These are phyloP conservation scores for Wickerhamomyces xylosicus DNA, from an alignment of 805 yeast species.

Conservation along the genomic window DNA sequence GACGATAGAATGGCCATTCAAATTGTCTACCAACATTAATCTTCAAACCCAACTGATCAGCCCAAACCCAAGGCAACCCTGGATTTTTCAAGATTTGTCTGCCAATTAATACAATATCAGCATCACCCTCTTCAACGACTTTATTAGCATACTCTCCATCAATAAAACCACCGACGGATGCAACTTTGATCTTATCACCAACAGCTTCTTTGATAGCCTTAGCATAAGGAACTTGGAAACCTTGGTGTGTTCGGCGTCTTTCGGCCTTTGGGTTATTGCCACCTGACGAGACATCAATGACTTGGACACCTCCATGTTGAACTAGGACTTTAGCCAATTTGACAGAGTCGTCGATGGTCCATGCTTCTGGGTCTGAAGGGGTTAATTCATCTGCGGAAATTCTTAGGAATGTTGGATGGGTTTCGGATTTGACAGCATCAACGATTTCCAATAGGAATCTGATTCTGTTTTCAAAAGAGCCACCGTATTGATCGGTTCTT, in stretches of 20 bases:
- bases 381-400: conserved; percentile 12
- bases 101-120: conserved; percentile 41
- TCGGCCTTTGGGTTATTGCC: conserved; percentile 28
- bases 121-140: conserved; percentile 29
- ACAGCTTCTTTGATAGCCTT: conserved; percentile 31
- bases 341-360: conserved; percentile 13
- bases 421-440: conserved; percentile 27
- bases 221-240: conserved; percentile 31
- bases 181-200: conserved; percentile 31
- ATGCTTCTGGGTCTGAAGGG: conserved; percentile 10
- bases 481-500: conserved; percentile 57
- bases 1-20: conserved; percentile 20
- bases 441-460: conserved; percentile 38
- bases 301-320: conserved; percentile 32
- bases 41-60: conserved; percentile 35
- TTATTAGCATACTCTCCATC: conserved; percentile 27
- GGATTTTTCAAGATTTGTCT: conserved; percentile 37
- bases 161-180: conserved; percentile 37
- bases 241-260: conserved; percentile 15
- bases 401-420: conserved; percentile 30
- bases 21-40: conserved; percentile 27
- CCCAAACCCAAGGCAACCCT: conserved; percentile 39
- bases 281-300: conserved; percentile 47
- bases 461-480: conserved; percentile 46
- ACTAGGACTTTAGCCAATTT: conserved; percentile 28